Evolutionary conservation across 2,329 filamentous ascomycete genomes (phyloP), one percentile per base, ranked within the genome.

Genomic region (Dothistroma septosporum): DNA sequence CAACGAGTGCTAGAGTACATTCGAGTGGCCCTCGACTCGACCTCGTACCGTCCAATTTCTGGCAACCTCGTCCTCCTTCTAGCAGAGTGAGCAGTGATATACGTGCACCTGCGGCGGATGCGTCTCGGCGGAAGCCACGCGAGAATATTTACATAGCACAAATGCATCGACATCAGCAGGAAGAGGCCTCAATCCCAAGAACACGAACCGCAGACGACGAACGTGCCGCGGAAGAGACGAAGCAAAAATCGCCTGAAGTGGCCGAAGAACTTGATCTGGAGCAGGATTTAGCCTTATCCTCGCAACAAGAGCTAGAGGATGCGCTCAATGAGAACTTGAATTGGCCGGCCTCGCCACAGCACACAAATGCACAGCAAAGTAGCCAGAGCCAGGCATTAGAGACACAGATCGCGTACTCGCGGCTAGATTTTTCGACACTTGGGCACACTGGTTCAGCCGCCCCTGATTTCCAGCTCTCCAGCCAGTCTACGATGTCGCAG

Each of bases 311-410:
- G 22, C 41, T 62, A 8, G 54, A 60, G 2, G 59, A 64, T 16
- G 53, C 47, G 14, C 32, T 61, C n/a, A 55, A 58, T 28, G 47
- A 55, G 28, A 59, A 49, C n/a, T 33, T 63, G 11, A 50, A 59
- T 4, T 66, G 64, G 64, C 64, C 62, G 19, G 57, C 52, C 16
- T 62, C 64, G 32, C 62, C 64, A 31, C 52, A 64, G 21, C 58
- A 61, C 35, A 46, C 21, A 21, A 46, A 21, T n/a, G 32, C 31
- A 16, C 21, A 31, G 14, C 8, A 24, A 28, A 47, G n/a, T 6
- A 14, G 19, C 14, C 58, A 55, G 47, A 31, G 35, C 14, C 52
- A 28, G 33, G 16, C 21, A 5, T 60, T 60, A 14, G 28, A 48
- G 49, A 53, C 55, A n/a, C 61, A 59, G 22, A 33, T 55, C 5